Evolutionary conservation across 2,329 filamentous ascomycete species (phyloP).

Genomic region (Talaromyces sp.): DNA sequence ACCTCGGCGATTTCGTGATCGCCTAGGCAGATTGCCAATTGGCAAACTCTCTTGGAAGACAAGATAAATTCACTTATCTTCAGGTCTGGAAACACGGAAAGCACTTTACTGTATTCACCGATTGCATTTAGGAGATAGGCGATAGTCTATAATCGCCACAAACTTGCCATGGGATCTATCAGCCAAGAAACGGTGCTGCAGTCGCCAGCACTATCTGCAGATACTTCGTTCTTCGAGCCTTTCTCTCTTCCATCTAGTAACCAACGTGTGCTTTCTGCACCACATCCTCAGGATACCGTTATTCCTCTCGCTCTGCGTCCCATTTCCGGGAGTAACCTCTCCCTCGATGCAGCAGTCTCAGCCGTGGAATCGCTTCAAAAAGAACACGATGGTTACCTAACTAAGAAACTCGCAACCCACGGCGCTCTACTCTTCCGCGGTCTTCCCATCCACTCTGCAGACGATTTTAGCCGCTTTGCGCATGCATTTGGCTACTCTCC

Average conservation of each 20-base stretch:
- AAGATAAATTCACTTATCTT: background rate
- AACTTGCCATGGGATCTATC: background rate
- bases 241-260: conserved; percentile 43
- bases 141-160: background rate
- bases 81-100: background rate
- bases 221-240: conserved; percentile 31
- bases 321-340: conserved; percentile 21
- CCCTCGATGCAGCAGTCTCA: conserved; percentile 34
- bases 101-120: background rate
- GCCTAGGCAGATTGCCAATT: background rate
- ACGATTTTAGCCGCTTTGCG: conserved; percentile 50
- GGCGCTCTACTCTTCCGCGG: conserved; percentile 48
- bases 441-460: conserved; percentile 45
- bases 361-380: background rate
- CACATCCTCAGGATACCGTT: conserved; percentile 38
- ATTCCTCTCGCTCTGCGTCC: conserved; percentile 42
- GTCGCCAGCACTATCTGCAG: background rate
- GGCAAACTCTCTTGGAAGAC: background rate
- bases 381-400: background rate
- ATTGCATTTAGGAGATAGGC: background rate
- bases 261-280: conserved; percentile 40
- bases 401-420: conserved; percentile 33
- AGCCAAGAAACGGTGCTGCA: background rate
- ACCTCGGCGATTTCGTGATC: background rate
- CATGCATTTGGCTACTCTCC: conserved; percentile 49